These are phyloP conservation scores for Aspergillus candidus DNA, from an alignment of 2,329 filamentous ascomycete genomes.

Conservation along the genomic window DNA sequence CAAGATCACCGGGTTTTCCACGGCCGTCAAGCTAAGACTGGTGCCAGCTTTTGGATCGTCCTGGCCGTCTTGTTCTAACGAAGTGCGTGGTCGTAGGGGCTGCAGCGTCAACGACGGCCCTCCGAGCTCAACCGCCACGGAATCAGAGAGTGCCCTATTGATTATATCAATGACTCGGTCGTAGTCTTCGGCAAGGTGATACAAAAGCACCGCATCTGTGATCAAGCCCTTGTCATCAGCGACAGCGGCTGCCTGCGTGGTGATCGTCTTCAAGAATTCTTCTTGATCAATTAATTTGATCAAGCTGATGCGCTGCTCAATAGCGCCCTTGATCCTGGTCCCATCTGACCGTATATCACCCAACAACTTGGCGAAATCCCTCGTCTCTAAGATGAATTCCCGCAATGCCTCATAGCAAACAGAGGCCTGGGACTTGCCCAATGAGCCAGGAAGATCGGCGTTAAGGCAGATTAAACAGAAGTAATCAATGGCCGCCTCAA, in stretches of 20 bases:
- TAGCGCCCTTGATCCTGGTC: constrained; percentile 73
- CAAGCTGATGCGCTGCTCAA: constrained; percentile 76
- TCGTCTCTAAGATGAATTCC: constrained; percentile 91
- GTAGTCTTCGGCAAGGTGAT: constrained; percentile 91
- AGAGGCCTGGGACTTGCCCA: constrained; percentile 68
- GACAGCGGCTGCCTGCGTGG: constrained; percentile 81
- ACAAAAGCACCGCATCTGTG: constrained; percentile 88
- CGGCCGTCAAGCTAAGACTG: constrained; percentile 57
- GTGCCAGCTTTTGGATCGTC: constrained; percentile 32
- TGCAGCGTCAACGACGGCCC: constrained; percentile 72
- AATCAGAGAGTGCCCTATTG: constrained; percentile 83
- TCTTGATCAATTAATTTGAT: constrained; percentile 74
- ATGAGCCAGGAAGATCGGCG: constrained; percentile 67
- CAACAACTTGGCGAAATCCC: constrained; percentile 88
- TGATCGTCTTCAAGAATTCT: constrained; percentile 87
- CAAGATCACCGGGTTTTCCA: constrained; percentile 60
- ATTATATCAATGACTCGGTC: constrained; percentile 88
- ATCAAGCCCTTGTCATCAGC: constrained; percentile 91
- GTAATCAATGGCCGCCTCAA: constrained; percentile 88
- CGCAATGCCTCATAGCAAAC: constrained; percentile 89
- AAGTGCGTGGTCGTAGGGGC: constrained; percentile 66
- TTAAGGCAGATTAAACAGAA: constrained; percentile 88
- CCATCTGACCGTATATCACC: constrained; percentile 88
- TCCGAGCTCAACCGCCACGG: constrained; percentile 77
- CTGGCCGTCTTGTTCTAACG: constrained; percentile 25